Evolutionary conservation across 176 grass and related monocot genomes (phyloP), one percentile per base, ranked within the genome.

Genomic region (Lolium multiflorum): DNA sequence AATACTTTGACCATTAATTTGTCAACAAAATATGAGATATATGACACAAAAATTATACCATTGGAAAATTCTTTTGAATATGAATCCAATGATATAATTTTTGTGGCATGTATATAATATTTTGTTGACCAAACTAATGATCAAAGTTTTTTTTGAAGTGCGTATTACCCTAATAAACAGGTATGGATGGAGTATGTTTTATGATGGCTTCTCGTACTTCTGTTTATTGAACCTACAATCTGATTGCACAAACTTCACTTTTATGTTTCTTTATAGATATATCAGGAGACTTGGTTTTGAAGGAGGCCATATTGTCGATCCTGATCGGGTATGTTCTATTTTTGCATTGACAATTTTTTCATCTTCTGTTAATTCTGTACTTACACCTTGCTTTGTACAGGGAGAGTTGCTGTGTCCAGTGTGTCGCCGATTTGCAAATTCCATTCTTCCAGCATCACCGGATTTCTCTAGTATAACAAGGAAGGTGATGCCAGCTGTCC

Each of bases 331-430:
- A 93, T 78, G 70, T 78, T 25, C 49, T 47, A 74, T 70, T 65
- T 41, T 58, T 49, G 43, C 39, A 74, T 77, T 84, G 21, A 75
- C 22, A 79, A 70, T 71, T 74, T 58, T 87, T 6, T 83, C 10
- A 66, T 47, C 61, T 85, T 79, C 70, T 73, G 76, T 84, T 71
- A 49, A 85, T 72, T 74, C 22, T 64, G 14, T 88, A 65, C 50
- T 90, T 82, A 90, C 46, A 58, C 47, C 21, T 73, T 57, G 16
- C 41, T 83, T 89, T 77, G 26, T 72, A 24, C 86, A 99, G 97
- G 97, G 97, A 89, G 97, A 99, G 78, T 84, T 96, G 83, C 87
- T 99, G 20, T 99, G 97, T 80, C 97, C 97, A 71, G 90, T 99
- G 68, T 99, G 97, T 75, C 94, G 97, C 22, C 92, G 97, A 85